phyloP scores from a whole-genome alignment of 140 eudicot species.

The Flaveria floridana region DNA sequence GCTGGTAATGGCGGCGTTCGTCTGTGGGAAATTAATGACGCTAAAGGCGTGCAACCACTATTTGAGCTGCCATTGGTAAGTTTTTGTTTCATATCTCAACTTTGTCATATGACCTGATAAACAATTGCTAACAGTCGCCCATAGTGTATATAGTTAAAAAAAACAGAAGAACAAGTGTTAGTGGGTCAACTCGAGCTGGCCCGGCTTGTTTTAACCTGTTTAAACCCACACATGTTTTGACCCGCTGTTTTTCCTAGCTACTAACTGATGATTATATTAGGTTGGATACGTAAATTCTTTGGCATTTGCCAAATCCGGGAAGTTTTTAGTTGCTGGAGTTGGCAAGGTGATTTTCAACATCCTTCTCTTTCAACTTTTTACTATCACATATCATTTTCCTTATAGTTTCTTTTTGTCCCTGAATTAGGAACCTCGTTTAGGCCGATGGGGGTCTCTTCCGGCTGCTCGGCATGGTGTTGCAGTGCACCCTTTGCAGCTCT shows the following conservation, averaged over 20 bases:
- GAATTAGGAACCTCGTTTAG: slow-evolving; percentile 79
- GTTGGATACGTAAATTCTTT: slow-evolving; percentile 75
- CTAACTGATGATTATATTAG: slow-evolving; percentile 32
- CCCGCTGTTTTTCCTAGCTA: not conserved
- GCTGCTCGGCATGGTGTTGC: slow-evolving; percentile 70
- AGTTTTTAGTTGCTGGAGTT: too few species aligned
- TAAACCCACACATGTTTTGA: too few species aligned
- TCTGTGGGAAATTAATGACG: slow-evolving; percentile 72
- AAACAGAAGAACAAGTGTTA: too few species aligned
- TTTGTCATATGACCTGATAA: not conserved
- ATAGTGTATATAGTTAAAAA: too few species aligned
- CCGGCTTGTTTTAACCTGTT: too few species aligned
- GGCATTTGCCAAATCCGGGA: too few species aligned
- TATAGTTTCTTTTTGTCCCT: not conserved
- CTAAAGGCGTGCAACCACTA: slow-evolving; percentile 68
- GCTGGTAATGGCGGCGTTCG: slow-evolving; percentile 82
- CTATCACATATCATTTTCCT: too few species aligned
- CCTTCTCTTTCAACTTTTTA: too few species aligned
- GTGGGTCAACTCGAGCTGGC: too few species aligned
- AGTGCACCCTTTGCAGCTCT: slow-evolving; percentile 53
- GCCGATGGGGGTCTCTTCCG: slow-evolving; percentile 80
- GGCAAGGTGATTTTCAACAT: too few species aligned
- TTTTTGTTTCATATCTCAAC: not conserved
- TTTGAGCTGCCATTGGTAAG: slow-evolving; percentile 83
- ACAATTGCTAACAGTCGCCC: too few species aligned